phyloP scores from a whole-genome alignment of 495 filamentous ascomycete species.

The Thozetella sp. region DNA sequence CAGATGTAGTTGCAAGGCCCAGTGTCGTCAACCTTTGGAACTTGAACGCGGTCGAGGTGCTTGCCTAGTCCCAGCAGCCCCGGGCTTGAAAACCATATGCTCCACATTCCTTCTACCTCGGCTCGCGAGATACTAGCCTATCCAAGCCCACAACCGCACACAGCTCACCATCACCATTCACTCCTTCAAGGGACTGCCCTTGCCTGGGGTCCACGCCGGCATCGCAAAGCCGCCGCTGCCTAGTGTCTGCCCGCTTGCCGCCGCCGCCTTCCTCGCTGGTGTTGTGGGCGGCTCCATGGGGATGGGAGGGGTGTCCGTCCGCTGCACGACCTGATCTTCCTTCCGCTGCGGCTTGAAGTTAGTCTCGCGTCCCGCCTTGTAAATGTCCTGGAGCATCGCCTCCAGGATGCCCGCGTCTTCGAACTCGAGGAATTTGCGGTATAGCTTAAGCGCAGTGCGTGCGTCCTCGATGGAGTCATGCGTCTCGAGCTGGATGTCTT shows the following conservation, averaged over 20 bases:
- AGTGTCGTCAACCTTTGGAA: too few relatives aligned
- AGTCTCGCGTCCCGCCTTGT: constrained; percentile 67
- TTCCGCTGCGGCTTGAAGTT: constrained; percentile 74
- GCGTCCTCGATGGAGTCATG: constrained; percentile 97
- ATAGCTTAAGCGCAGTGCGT: constrained; percentile 83
- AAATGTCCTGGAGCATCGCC: constrained; percentile 79
- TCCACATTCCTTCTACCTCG: too few relatives aligned
- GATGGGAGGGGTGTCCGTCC: constrained; percentile 25
- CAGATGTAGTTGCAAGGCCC: too few relatives aligned
- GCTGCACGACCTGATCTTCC: constrained; percentile 16
- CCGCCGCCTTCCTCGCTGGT: background rate
- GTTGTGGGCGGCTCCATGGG: background rate
- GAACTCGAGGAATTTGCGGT: constrained; percentile 88
- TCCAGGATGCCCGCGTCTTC: constrained; percentile 80
- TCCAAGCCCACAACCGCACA: too few relatives aligned
- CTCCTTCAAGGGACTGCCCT: background rate
- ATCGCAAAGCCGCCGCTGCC: background rate
- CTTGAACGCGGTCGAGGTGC: too few relatives aligned
- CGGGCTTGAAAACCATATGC: too few relatives aligned
- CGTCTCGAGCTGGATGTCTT: constrained; percentile 85
- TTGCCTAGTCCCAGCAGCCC: too few relatives aligned
- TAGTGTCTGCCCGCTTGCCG: background rate
- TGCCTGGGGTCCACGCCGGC: background rate
- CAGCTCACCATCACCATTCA: too few relatives aligned
- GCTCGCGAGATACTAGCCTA: too few relatives aligned